Evolutionary conservation across 768 basidiomycete genomes (phyloP), one percentile per base, ranked within the genome.

Genomic region (Albatrellus ellisii): DNA sequence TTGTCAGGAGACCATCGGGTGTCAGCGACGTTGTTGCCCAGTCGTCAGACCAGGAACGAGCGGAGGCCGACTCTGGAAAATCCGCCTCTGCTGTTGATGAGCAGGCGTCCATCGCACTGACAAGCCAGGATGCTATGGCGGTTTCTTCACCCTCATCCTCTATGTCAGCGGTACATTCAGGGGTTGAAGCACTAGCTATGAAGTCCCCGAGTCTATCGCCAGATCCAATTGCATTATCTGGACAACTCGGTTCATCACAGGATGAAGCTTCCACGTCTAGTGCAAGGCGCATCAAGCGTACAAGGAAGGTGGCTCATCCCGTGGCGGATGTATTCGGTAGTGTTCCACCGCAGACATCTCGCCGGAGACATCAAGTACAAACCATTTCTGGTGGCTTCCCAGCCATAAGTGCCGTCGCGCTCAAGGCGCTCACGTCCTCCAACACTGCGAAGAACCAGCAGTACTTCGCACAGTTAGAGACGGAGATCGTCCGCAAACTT

Each of bases 371-470:
- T 11, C 46, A 26, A 24, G 24, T 14, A 17, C n/a, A 32, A 15
- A 48, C 53, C 12, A 60, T 67, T 26, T 63, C 62, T 4, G 61
- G 64, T 37, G 58, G 60, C 15, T 80, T 82, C 56, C 65, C 69
- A 39, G 73, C 77, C 25, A 78, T 87, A 76, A 79, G 70, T 40
- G 71, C 76, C 15, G 66, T 72, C 1, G 77, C 81, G 6, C 61
- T 88, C 44, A 79, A 73, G 54, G 67, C 76, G 27, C 66, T 89
- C 42, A 89, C 85, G 8, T 67, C 65, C 12, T 69, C 72, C 29
- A 88, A 89, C 56, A 89, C 85, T 1, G 58, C 64, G 37, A 72
- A 62, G 55, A 89, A 89, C 52, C 83, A 89, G 61, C 62, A 67
- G 37, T 82, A 78, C 18, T 64, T 72, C 4, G 72, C 68, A 2